A percentile compares a stretch with the other conserved stretches of the same genome.
Evolutionary conservation across 257 asterid genomes (phyloP).

Genomic region (Solanum rostratum): DNA sequence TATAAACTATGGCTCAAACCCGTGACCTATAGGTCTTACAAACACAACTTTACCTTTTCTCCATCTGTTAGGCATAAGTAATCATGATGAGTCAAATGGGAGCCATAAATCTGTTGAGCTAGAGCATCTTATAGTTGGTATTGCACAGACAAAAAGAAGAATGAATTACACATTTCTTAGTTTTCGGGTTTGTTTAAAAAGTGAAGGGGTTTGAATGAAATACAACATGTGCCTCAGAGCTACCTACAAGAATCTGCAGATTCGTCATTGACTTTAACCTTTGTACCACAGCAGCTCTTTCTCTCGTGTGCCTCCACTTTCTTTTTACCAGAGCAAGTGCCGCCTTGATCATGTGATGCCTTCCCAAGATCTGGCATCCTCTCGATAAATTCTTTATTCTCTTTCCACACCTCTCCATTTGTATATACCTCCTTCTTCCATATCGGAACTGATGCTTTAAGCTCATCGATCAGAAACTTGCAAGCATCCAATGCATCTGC

Average conservation of each 20-base stretch:
- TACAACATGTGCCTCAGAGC: not conserved
- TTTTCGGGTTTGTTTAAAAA: not conserved
- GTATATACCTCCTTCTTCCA: conserved; percentile 97
- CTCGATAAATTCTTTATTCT: conserved; percentile 72
- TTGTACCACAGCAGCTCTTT: conserved; percentile 40
- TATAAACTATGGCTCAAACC: not conserved
- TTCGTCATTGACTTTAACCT: conserved; percentile 37
- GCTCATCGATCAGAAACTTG: conserved; percentile 74
- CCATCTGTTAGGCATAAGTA: not conserved
- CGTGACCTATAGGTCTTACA: not conserved
- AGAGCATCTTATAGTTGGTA: not conserved
- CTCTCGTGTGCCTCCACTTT: conserved; percentile 21
- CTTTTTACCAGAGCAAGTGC: conserved; percentile 24
- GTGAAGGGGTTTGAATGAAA: not conserved
- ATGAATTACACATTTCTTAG: not conserved
- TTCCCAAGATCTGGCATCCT: conserved; percentile 47
- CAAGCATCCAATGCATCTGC: conserved; percentile 85
- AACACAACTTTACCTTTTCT: not conserved
- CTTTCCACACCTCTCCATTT: conserved; percentile 96
- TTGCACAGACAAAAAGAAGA: not conserved
- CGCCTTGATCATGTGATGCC: not conserved
- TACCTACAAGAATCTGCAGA: conserved; percentile 10
- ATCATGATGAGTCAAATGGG: not conserved
- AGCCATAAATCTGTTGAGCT: not conserved
- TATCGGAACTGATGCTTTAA: conserved; percentile 84